These are phyloP conservation scores for Ceratocystis harringtonii DNA, from an alignment of 2,329 filamentous ascomycete species.

Conservation along the genomic window DNA sequence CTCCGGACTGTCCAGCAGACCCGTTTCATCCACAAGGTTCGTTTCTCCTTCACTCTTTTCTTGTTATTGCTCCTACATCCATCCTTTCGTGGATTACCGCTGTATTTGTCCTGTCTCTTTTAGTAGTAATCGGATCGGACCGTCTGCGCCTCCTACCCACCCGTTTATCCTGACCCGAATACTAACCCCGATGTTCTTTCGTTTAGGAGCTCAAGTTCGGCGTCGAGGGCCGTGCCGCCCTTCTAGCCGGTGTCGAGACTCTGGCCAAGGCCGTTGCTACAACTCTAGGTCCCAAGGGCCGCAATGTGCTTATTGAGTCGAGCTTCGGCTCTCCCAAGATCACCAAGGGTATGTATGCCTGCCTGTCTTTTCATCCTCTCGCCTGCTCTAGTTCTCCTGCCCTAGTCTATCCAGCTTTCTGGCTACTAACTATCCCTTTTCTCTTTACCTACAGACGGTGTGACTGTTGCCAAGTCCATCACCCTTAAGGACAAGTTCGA, in stretches of 20 bases:
- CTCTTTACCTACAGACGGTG: constrained; percentile 47
- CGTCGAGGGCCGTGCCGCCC: constrained; percentile 77
- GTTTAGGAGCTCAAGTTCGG: constrained; percentile 91
- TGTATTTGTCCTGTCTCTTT: background rate
- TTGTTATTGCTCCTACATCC: no score
- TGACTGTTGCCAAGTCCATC: constrained; percentile 79
- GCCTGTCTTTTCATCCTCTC: no score
- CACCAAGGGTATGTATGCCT: constrained; percentile 64
- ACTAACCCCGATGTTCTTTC: background rate
- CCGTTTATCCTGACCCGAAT: background rate
- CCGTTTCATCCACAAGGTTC: constrained; percentile 93
- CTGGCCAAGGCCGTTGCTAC: constrained; percentile 91
- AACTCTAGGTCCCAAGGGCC: constrained; percentile 92
- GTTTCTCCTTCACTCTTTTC: background rate
- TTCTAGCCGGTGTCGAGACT: constrained; percentile 90
- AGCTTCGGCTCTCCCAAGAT: constrained; percentile 99
- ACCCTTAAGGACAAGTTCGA: constrained; percentile 97
- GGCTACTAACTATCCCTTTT: constrained; percentile 20
- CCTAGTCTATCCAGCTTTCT: background rate
- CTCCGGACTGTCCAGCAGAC: constrained; percentile 67
- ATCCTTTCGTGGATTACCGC: background rate
- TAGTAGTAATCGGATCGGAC: no score
- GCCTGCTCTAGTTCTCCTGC: background rate
- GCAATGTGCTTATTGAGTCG: constrained; percentile 96
- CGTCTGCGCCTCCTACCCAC: background rate